Evolutionary conservation across 2,329 filamentous ascomycete species (phyloP), one percentile per base, ranked within the genome.

Genomic region (Huntiella savannae): DNA sequence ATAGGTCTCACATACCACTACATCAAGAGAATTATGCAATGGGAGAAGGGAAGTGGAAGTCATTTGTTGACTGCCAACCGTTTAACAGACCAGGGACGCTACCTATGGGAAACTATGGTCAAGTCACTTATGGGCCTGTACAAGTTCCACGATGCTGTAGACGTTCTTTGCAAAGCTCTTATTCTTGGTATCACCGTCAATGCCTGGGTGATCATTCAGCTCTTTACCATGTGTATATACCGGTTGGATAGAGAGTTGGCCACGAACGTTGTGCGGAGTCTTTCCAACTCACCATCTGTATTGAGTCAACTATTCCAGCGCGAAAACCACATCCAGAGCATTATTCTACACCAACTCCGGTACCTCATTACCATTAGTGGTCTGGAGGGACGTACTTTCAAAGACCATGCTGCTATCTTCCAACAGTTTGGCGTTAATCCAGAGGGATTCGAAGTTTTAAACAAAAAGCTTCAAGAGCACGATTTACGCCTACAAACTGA

Each of bases 71-170:
- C 45, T 8, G 8, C 33, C 7, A 32, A 15, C 36, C 15, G 19
- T 32, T 37, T 42, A 3, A 40, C 45, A 4, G 38, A 47, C 8
- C 33, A 46, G 7, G 51, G 51, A 7, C 33, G 40, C 17, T 33
- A 37, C 28, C 13, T 72, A 4, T 59, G 68, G 7, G 63, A 72
- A 50, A 58, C 62, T 42, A 58, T 73, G 3, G 58, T 75, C 17
- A 54, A 59, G 35, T 67, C 68, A 1, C 60, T 75, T 43, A 55
- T 75, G 7, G 60, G 65, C 35, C 67, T 72, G 37, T 62, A 59
- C 48, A 58, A 64, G 35, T 58, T 67, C 28, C 59, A 61, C 10
- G 60, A 69, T 33, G 69, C 68, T 2, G 63, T 62, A 12, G 54
- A 55, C 3, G 58, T 70, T 10, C 62, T 70, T 35, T 54, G 62